Percentiles rank a stretch among this genome's conserved stretches.
Evolutionary conservation across 148 eudicot species (phyloP).

Genomic region (Fagopyrum homotropicum): DNA sequence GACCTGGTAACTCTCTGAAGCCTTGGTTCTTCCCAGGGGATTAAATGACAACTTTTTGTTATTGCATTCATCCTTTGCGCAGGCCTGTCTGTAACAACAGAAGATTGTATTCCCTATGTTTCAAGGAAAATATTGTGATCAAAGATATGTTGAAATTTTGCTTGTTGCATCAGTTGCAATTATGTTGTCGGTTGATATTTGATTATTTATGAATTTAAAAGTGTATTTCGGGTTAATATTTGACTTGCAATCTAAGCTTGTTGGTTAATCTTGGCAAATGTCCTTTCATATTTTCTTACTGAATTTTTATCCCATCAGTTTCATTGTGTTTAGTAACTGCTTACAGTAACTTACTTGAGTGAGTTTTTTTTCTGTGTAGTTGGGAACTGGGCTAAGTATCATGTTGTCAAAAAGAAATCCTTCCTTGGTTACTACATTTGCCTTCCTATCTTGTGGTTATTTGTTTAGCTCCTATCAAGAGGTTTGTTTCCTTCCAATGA

Average conservation of each 20-base stretch:
- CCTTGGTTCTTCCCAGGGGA: background rate
- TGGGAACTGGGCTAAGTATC: conserved; percentile 95
- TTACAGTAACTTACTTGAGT: background rate
- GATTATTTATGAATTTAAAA: background rate
- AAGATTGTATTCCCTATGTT: background rate
- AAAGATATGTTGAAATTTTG: background rate
- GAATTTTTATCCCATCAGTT: background rate
- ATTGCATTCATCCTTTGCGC: background rate
- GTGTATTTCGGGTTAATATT: background rate
- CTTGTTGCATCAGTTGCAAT: background rate
- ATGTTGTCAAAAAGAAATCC: conserved; percentile 81
- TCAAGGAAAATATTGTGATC: background rate
- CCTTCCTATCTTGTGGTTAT: conserved; percentile 91
- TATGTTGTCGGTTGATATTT: background rate
- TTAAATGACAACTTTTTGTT: background rate
- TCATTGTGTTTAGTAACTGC: background rate
- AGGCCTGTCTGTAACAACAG: background rate
- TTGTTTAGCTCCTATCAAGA: conserved; percentile 86
- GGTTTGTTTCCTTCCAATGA: conserved; percentile 35
- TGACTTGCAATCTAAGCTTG: background rate
- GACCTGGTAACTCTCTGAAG: conserved; percentile 63
- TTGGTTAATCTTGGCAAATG: background rate
- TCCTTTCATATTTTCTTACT: background rate
- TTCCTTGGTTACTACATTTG: conserved; percentile 67
- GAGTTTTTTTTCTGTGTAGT: conserved; percentile 38